Evolutionary conservation across 345 rosid species (phyloP).

Genomic region (Camelina hispida): DNA sequence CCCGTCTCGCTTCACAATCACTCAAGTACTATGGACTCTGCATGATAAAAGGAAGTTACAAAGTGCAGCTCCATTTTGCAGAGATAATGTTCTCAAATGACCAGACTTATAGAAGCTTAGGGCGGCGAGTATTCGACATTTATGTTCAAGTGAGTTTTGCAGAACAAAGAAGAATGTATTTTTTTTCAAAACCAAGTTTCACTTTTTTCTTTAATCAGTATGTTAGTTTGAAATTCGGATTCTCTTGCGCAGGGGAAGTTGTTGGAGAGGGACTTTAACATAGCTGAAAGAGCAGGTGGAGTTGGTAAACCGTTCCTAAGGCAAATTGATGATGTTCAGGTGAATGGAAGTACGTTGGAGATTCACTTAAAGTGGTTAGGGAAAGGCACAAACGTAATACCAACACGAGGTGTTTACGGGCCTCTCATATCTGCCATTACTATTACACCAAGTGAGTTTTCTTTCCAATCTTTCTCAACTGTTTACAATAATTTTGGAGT

Average conservation of each 20-base stretch:
- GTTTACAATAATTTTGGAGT: background rate
- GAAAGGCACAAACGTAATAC: constrained; percentile 76
- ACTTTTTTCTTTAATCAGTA: background rate
- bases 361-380: constrained; percentile 81
- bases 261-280: constrained; percentile 63
- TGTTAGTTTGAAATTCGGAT: background rate
- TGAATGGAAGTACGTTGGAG: constrained; percentile 74
- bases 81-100: constrained; percentile 75
- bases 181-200: background rate
- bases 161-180: background rate
- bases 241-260: constrained; percentile 56
- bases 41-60: constrained; percentile 62
- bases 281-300: constrained; percentile 75
- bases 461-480: background rate
- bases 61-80: constrained; percentile 78
- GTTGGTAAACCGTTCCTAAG: constrained; percentile 50
- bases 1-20: constrained; percentile 75
- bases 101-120: constrained; percentile 61
- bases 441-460: constrained; percentile 73
- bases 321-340: constrained; percentile 46
- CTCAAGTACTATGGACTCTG: constrained; percentile 87
- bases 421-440: constrained; percentile 88
- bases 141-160: constrained; percentile 69
- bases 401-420: constrained; percentile 72
- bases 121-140: constrained; percentile 74